Evolutionary conservation across 805 yeast genomes (phyloP).

Genomic region (Pichia deserticola): DNA sequence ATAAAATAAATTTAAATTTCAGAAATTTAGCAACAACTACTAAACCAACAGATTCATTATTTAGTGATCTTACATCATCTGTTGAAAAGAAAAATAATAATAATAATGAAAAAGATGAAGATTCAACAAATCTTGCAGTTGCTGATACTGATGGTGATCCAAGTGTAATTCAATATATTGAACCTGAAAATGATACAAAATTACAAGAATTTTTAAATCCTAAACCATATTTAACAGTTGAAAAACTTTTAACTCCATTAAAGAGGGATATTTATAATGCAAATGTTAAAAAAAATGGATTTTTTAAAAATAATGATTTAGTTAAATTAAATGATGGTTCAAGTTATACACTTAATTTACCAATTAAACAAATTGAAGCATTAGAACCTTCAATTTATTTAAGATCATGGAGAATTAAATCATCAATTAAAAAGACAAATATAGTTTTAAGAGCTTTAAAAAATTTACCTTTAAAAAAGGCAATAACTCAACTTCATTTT

Average conservation of each 20-base stretch:
- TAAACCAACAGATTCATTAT: slow-evolving; percentile 18
- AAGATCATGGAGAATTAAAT: slow-evolving; percentile 72
- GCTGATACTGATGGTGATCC: slow-evolving; percentile 9
- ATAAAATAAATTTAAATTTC: too few species aligned
- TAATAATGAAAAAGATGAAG: neutral
- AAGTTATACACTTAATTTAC: slow-evolving; percentile 42
- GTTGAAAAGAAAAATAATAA: slow-evolving; percentile 2
- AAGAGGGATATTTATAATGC: slow-evolving; percentile 56
- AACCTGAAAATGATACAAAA: slow-evolving; percentile 25
- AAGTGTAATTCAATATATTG: slow-evolving; percentile 13
- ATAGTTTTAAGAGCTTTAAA: slow-evolving; percentile 69
- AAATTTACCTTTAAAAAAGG: slow-evolving; percentile 62
- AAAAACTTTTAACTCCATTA: slow-evolving; percentile 56
- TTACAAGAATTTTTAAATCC: slow-evolving; percentile 48
- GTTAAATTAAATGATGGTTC: slow-evolving; percentile 39
- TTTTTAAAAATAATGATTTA: slow-evolving; percentile 56
- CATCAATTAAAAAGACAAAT: slow-evolving; percentile 86
- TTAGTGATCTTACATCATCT: slow-evolving; percentile 21
- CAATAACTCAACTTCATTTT: slow-evolving; percentile 90
- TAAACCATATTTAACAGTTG: slow-evolving; percentile 46
- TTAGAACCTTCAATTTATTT: slow-evolving; percentile 85
- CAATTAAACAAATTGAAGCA: slow-evolving; percentile 60
- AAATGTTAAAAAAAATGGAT: slow-evolving; percentile 56
- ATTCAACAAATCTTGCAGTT: slow-evolving; percentile 4
- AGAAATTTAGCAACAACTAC: slow-evolving; percentile 5